phyloP scores from a whole-genome alignment of 108 stramenopile species.

The Chaetoceros tenuissimus region DNA sequence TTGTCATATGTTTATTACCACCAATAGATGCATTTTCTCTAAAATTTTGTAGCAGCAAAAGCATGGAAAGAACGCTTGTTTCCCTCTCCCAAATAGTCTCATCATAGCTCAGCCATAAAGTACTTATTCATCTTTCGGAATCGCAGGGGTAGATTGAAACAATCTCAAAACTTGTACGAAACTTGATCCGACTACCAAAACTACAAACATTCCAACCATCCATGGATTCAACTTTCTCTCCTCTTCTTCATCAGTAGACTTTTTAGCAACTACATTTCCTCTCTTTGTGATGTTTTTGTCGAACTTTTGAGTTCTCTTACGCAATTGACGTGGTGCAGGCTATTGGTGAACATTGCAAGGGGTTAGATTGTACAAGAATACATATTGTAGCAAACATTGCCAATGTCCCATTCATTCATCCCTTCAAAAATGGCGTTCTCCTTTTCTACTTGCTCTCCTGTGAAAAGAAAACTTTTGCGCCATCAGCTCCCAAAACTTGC shows the following conservation, averaged over 20 bases:
- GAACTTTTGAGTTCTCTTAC: conserved; percentile 68
- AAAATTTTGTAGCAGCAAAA: too few species aligned
- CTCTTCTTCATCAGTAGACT: conserved; percentile 61
- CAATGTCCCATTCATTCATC: too few species aligned
- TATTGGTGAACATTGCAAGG: too few species aligned
- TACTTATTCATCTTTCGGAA: neutral
- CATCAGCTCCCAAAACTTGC: too few species aligned
- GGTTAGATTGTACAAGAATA: too few species aligned
- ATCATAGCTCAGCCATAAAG: neutral
- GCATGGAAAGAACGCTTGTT: too few species aligned
- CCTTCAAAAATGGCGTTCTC: too few species aligned
- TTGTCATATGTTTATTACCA: too few species aligned
- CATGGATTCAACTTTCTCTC: conserved; percentile 31
- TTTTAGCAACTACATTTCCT: conserved; percentile 64
- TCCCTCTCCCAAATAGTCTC: neutral
- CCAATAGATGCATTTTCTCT: too few species aligned
- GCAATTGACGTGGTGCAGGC: conserved; percentile 73
- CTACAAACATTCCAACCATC: conserved; percentile 58
- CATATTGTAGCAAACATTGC: too few species aligned
- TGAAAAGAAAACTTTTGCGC: too few species aligned
- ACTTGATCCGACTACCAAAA: conserved; percentile 77
- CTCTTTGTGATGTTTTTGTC: conserved; percentile 76
- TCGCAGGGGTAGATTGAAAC: conserved; percentile 15
- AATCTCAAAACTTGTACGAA: conserved; percentile 69
- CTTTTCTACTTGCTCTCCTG: too few species aligned